Percentiles rank a stretch among this genome's conserved stretches.
Conservation (phyloP, 1,284 basidiomycete species). For the Coriolopsis trogii region DNA sequence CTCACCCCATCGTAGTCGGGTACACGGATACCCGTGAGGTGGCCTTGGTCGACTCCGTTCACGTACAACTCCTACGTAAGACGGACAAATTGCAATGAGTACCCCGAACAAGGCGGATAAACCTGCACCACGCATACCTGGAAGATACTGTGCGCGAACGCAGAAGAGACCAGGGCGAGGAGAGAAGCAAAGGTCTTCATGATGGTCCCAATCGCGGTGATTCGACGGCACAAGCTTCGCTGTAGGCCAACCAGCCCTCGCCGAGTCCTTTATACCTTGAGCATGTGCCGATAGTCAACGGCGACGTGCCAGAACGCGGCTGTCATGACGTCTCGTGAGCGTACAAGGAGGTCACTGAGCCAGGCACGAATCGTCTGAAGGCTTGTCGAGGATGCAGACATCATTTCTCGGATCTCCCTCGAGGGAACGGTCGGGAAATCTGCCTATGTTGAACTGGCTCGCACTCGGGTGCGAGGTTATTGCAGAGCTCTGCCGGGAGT, state of each 20-base stretch:
- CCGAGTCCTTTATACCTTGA: conserved; percentile 16
- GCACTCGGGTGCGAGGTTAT: conserved; percentile 19
- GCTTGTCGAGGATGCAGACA: not conserved
- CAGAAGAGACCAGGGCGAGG: conserved; percentile 31
- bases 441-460: not conserved
- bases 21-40: conserved; percentile 48
- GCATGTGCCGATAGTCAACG: not conserved
- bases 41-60: conserved; percentile 52
- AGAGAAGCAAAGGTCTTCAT: conserved; percentile 31
- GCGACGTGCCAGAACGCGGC: not conserved
- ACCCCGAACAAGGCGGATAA: not conserved
- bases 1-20: conserved; percentile 54
- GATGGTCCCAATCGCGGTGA: conserved; percentile 5
- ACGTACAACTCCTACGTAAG: conserved; percentile 43
- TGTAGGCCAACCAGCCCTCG: not conserved
- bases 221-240: conserved; percentile 5
- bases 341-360: not conserved
- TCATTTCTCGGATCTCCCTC: not conserved
- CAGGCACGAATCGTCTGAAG: conserved; percentile 7
- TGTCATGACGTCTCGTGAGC: conserved; percentile 15
- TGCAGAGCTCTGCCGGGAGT: conserved; percentile 19
- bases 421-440: conserved; percentile 10
- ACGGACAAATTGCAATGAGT: not conserved
- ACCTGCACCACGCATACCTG: conserved; percentile 36
- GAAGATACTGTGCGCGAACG: conserved; percentile 50